phyloP scores from a whole-genome alignment of 805 yeast species.

The Candida easanensis region DNA sequence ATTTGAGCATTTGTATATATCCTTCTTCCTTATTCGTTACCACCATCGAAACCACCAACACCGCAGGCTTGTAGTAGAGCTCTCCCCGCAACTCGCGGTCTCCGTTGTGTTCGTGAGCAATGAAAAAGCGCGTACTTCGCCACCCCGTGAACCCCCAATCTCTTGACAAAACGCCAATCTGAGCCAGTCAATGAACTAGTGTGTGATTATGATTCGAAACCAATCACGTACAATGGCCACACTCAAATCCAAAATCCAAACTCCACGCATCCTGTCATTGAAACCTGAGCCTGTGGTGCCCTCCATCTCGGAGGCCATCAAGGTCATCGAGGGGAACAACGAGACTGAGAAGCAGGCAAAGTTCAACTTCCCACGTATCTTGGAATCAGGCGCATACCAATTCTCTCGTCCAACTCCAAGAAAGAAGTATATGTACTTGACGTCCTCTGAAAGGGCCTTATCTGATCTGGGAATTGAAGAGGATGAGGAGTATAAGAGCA shows the following conservation, averaged over 20 bases:
- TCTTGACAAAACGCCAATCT: no score
- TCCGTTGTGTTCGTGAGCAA: no score
- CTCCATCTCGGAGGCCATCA: conserved; percentile 28
- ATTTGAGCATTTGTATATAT: no score
- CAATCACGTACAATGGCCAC: background rate
- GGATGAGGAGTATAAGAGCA: conserved; percentile 45
- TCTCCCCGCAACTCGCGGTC: no score
- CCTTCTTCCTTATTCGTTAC: no score
- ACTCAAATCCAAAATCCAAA: conserved; percentile 7
- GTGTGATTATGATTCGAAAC: background rate
- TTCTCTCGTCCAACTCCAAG: conserved; percentile 69
- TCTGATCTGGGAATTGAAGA: conserved; percentile 54
- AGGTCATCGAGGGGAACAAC: conserved; percentile 25
- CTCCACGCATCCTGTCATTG: conserved; percentile 17
- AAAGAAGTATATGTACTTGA: conserved; percentile 48
- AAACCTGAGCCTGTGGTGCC: conserved; percentile 32
- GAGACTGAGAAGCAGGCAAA: conserved; percentile 23
- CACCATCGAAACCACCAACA: no score
- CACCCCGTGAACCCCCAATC: no score
- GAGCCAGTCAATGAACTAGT: no score
- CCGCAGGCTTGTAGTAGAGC: no score
- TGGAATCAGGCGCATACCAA: conserved; percentile 62
- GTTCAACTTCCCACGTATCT: conserved; percentile 52
- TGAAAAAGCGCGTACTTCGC: no score
- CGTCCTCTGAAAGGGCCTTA: conserved; percentile 60